Conservation (phyloP, 2,329 filamentous ascomycete species). For the Diaporthe sp. region DNA sequence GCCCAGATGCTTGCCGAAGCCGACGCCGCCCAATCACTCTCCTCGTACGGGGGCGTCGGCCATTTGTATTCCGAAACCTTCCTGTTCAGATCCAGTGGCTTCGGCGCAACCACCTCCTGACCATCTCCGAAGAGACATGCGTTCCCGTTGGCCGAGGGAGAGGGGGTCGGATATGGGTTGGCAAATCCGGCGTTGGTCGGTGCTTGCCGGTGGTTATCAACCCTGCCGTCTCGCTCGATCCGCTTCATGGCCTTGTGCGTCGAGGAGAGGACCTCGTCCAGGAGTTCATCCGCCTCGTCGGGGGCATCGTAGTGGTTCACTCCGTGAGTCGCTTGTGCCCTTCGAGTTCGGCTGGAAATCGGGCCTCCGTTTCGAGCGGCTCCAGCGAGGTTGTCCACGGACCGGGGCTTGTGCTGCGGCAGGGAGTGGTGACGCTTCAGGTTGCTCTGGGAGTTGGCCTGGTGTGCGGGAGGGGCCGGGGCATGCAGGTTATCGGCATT, state of each 20-base stretch:
- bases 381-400: slow-evolving; percentile 71
- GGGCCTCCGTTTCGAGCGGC: slow-evolving; percentile 66
- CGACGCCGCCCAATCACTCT: slow-evolving; percentile 89
- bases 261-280: slow-evolving; percentile 87
- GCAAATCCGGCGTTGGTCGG: slow-evolving; percentile 70
- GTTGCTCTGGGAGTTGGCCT: slow-evolving; percentile 59
- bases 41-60: slow-evolving; percentile 96
- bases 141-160: slow-evolving; percentile 86
- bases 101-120: slow-evolving; percentile 71
- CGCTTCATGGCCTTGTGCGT: slow-evolving; percentile 80
- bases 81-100: slow-evolving; percentile 76
- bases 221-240: slow-evolving; percentile 67
- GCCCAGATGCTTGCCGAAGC: slow-evolving; percentile 86
- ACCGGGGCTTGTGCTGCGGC: slow-evolving; percentile 71
- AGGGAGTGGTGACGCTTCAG: slow-evolving; percentile 75
- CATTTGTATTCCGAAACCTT: slow-evolving; percentile 75
- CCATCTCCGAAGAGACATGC: slow-evolving; percentile 78
- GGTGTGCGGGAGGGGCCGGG: slow-evolving; percentile 65
- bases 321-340: slow-evolving; percentile 79
- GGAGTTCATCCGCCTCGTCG: slow-evolving; percentile 94
- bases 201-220: slow-evolving; percentile 66
- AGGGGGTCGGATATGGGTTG: slow-evolving; percentile 73
- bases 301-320: slow-evolving; percentile 91
- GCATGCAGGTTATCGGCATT: slow-evolving; percentile 55
- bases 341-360: slow-evolving; percentile 82